Evolutionary conservation across 2,329 filamentous ascomycete species (phyloP).

Genomic region (Fusarium hainanense): DNA sequence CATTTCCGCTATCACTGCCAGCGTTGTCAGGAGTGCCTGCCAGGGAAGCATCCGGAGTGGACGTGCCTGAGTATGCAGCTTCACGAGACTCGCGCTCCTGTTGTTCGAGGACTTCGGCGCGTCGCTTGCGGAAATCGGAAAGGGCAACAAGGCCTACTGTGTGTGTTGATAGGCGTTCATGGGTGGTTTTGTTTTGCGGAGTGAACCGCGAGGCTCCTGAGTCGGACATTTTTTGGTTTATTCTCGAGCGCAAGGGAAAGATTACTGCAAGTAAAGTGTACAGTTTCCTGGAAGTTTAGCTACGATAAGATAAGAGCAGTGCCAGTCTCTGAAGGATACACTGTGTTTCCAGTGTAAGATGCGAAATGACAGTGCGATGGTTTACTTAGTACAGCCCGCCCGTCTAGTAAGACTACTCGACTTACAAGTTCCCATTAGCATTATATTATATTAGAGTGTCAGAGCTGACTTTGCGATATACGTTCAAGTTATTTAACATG

Average conservation of each 20-base stretch:
- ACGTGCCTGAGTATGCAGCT: conserved; percentile 58
- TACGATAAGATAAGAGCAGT: conserved; percentile 27
- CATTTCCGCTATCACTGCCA: conserved; percentile 50
- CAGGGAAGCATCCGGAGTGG: conserved; percentile 62
- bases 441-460: background rate
- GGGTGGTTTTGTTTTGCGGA: conserved; percentile 78
- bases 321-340: background rate
- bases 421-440: background rate
- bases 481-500: background rate
- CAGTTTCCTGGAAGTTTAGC: background rate
- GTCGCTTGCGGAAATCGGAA: conserved; percentile 94
- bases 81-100: conserved; percentile 85
- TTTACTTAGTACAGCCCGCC: too few species aligned
- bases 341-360: background rate
- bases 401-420: background rate
- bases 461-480: background rate
- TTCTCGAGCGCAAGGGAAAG: background rate
- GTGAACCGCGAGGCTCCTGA: conserved; percentile 71
- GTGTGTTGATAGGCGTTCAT: conserved; percentile 84
- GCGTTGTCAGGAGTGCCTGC: conserved; percentile 60
- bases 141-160: conserved; percentile 92
- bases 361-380: background rate
- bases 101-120: conserved; percentile 91
- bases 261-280: background rate
- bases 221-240: conserved; percentile 54